Conservation (phyloP, 768 basidiomycete species). For the Lactifluus pinguis region DNA sequence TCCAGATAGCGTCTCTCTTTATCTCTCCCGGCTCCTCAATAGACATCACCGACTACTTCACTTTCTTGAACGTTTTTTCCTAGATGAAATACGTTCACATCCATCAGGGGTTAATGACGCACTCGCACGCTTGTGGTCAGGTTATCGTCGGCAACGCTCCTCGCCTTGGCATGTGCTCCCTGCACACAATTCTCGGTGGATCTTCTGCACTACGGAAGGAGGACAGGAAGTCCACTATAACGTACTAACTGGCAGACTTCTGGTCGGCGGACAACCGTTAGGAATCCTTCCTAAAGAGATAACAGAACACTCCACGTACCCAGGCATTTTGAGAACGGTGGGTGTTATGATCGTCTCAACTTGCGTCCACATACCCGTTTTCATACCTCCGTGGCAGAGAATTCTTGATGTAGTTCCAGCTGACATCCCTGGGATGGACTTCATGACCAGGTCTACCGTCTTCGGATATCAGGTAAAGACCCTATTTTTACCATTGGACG, state of each 20-base stretch:
- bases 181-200: background rate
- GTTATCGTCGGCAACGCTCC: background rate
- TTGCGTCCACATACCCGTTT: background rate
- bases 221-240: constrained; percentile 1
- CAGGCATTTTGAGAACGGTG: background rate
- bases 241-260: background rate
- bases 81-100: background rate
- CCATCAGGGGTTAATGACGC: background rate
- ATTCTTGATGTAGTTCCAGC: background rate
- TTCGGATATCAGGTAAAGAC: background rate
- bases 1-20: background rate
- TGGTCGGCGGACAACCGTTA: background rate
- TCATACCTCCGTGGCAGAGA: background rate
- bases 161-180: background rate
- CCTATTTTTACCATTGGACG: background rate
- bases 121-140: background rate
- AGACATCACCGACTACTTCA: background rate
- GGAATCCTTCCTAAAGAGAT: constrained; percentile 1
- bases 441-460: background rate
- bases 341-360: background rate
- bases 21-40: background rate
- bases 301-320: background rate
- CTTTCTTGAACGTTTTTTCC: background rate
- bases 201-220: background rate
- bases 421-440: background rate